A percentile compares a stretch with the other conserved stretches of the same genome.
phyloP scores from a whole-genome alignment of 371 early-diverging fungal genomes.

The Rhizopus arrhizus region DNA sequence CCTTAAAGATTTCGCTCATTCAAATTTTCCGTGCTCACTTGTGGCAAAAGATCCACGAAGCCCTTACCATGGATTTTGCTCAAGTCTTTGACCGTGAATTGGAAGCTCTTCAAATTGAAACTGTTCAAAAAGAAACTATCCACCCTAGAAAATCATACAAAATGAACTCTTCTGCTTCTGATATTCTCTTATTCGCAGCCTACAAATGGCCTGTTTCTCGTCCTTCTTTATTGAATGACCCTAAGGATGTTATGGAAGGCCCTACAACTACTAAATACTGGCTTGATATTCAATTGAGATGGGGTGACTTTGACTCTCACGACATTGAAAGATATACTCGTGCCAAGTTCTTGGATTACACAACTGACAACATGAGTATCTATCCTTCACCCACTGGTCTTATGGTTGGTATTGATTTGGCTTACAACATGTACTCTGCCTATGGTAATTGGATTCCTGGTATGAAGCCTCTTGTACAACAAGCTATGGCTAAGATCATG shows the following conservation, averaged over 20 bases:
- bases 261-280: conserved; percentile 97
- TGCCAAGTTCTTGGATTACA: conserved; percentile 97
- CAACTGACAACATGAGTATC: conserved; percentile 96
- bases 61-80: conserved; percentile 90
- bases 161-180: conserved; percentile 86
- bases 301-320: conserved; percentile 99
- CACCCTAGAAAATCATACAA: conserved; percentile 99
- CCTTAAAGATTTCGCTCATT: conserved; percentile 97
- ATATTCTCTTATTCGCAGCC: conserved; percentile 94
- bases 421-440: conserved; percentile 90
- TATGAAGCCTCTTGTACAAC: conserved; percentile 95
- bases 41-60: conserved; percentile 99
- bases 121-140: conserved; percentile 98
- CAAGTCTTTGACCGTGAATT: conserved; percentile 98
- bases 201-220: conserved; percentile 98
- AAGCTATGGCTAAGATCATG: conserved; percentile 98
- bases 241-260: conserved; percentile 92
- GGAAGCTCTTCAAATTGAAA: conserved; percentile 97
- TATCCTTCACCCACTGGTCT: conserved; percentile 97
- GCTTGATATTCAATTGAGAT: conserved; percentile 97
- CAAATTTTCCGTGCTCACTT: conserved; percentile 99
- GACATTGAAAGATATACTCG: conserved; percentile 98
- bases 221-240: conserved; percentile 90
- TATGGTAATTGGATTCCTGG: conserved; percentile 98
- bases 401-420: conserved; percentile 96